Evolutionary conservation across 2,329 filamentous ascomycete species (phyloP), one percentile per base, ranked within the genome.

Genomic region (Ciborinia camelliae): DNA sequence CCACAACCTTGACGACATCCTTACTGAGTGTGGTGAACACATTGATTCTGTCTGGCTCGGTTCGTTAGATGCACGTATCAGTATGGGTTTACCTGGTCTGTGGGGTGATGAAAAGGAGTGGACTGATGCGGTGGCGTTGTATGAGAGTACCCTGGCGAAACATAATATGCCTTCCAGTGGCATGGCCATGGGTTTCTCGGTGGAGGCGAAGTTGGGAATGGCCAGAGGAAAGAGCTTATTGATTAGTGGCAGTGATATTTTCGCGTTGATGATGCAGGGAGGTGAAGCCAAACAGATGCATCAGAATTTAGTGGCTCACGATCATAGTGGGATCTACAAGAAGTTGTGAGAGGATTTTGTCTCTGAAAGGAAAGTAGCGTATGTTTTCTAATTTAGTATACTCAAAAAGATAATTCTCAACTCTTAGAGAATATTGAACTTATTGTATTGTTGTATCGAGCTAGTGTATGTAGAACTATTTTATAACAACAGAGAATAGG

Each of bases 41-140:
- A 80, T 82, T 37, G 80, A 82, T 68, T 71, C 77, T 23, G 79
- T 81, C 20, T 82, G 80, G 80, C 75, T 82, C 1, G 80, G 81
- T 55, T 71, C 71, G 6, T 74, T 82, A 23, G 81, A 82, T 72
- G 72, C 71, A 35, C 74, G 80, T 39, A 68, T 81, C 62, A 77
- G 74, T 71, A 82, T 82, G 80, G 77, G 76, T 63, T 68, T 81
- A 26, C 70, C 61, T 9, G 65, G 73, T 75, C 75, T 69, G 54
- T 71, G 65, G 26, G 75, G 75, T 28, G 65, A 67, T 3, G 80
- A 82, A 71, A 75, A 75, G 18, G 79, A 80, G 65, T 81, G 79
- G 78, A 48, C 75, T 14, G 77, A 73, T 5, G 77, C 76, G 0
- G 71, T 76, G 0, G 75, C 74, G 6, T 72, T 77, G 58, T 81